Conservation (phyloP, 306 rosid species). For the Corylus heterophylla region DNA sequence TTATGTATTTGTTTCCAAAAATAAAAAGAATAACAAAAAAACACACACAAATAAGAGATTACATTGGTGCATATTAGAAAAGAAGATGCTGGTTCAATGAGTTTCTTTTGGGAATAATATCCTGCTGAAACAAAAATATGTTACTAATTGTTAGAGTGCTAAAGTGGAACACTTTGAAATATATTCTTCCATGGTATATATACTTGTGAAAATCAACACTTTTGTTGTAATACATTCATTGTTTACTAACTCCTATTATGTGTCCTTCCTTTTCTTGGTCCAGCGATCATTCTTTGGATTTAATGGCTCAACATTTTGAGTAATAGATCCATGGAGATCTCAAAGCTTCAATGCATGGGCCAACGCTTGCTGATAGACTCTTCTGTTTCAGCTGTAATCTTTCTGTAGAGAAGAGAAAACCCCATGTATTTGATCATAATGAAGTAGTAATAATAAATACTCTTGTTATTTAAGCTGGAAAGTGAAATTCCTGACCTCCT, state of each 20-base stretch:
- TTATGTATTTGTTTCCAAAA: background rate
- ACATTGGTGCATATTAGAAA: too few species aligned
- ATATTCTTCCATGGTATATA: conserved; percentile 6
- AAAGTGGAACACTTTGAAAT: conserved; percentile 1
- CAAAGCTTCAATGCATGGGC: background rate
- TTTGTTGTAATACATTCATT: background rate
- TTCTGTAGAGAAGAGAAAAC: conserved; percentile 9
- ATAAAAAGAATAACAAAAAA: background rate
- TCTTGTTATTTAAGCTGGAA: conserved; percentile 20
- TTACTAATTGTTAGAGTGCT: background rate
- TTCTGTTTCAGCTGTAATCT: conserved; percentile 10
- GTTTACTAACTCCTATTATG: conserved; percentile 9
- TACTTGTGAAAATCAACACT: background rate
- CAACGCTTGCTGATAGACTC: conserved; percentile 12
- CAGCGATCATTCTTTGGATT: conserved; percentile 87
- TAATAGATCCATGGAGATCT: conserved; percentile 8
- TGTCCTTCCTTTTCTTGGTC: conserved; percentile 28
- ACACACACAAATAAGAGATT: too few species aligned
- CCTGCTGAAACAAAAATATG: conserved; percentile 6
- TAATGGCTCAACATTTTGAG: conserved; percentile 88
- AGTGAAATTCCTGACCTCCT: conserved; percentile 5
- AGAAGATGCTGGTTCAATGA: background rate
- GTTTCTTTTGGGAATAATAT: background rate
- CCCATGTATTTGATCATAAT: conserved; percentile 27
- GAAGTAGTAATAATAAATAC: conserved; percentile 11